Evolutionary conservation across 2,329 filamentous ascomycete genomes (phyloP).

Genomic region (Incumbomyces delicatus): DNA sequence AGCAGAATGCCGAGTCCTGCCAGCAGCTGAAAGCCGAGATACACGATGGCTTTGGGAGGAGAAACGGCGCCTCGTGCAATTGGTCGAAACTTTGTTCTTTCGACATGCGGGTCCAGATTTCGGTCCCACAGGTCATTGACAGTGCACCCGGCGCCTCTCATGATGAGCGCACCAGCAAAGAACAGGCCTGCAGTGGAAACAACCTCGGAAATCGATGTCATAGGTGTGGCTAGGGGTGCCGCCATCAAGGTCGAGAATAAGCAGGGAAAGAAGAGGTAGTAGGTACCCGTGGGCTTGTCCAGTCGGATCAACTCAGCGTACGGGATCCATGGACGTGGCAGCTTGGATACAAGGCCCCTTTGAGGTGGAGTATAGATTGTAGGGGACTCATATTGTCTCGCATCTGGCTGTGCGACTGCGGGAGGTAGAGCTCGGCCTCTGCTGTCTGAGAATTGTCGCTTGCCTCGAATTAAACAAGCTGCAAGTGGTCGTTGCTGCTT

Average conservation of each 20-base stretch:
- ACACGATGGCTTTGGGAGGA: slow-evolving; percentile 33
- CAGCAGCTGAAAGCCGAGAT: slow-evolving; percentile 35
- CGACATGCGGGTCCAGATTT: slow-evolving; percentile 44
- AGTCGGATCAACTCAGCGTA: slow-evolving; percentile 46
- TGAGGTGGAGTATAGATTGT: slow-evolving; percentile 35
- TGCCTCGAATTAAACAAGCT: too few species aligned
- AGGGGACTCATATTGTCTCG: slow-evolving; percentile 10
- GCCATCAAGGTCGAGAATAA: slow-evolving; percentile 38
- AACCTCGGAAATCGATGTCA: slow-evolving; percentile 26
- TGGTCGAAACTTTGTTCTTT: slow-evolving; percentile 42
- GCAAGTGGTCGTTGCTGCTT: not conserved
- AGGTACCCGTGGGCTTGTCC: slow-evolving; percentile 42
- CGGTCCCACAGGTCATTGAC: slow-evolving; percentile 50
- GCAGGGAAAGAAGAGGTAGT: slow-evolving; percentile 45
- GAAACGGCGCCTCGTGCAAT: slow-evolving; percentile 44
- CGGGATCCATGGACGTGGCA: slow-evolving; percentile 44
- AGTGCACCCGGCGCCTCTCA: slow-evolving; percentile 43
- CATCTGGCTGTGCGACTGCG: slow-evolving; percentile 4
- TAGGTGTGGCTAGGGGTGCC: slow-evolving; percentile 29
- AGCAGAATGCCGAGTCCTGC: slow-evolving; percentile 34
- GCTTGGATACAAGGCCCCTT: slow-evolving; percentile 35
- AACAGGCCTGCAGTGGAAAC: slow-evolving; percentile 30
- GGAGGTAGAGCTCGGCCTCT: not conserved
- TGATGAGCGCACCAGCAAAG: slow-evolving; percentile 37
- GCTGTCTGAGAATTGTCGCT: not conserved